Percentiles rank a stretch among this genome's conserved stretches.
Conservation (phyloP, 257 asterid species). For the Ajuga chamaepitys region DNA sequence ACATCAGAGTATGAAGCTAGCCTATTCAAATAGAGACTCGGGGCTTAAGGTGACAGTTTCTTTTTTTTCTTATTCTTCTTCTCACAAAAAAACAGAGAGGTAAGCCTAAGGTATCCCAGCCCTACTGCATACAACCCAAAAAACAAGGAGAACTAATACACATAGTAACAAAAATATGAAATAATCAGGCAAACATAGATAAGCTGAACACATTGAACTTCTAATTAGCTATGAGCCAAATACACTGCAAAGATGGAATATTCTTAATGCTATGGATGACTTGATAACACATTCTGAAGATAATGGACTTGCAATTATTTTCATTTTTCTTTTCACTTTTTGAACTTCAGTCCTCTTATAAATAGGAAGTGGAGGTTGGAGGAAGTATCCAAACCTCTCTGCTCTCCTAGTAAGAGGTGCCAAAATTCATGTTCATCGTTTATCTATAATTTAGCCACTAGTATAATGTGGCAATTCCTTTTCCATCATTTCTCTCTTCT, state of each 20-base stretch:
- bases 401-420: no score
- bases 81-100: neutral
- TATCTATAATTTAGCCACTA: neutral
- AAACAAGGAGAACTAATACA: neutral
- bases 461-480: neutral
- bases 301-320: neutral
- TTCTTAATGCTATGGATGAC: neutral
- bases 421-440: neutral
- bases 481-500: neutral
- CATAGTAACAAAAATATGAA: neutral
- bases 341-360: no score
- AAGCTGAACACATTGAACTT: neutral
- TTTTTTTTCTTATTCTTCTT: neutral
- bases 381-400: no score
- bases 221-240: neutral
- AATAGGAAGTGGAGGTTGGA: no score
- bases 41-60: neutral
- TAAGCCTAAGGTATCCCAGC: no score
- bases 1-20: no score
- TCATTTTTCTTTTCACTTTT: no score
- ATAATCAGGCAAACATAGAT: conserved; percentile 3
- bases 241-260: neutral
- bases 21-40: no score
- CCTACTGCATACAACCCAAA: neutral
- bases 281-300: neutral